Conservation (phyloP, 495 filamentous ascomycete species). For the Bathelium albidoporum region DNA sequence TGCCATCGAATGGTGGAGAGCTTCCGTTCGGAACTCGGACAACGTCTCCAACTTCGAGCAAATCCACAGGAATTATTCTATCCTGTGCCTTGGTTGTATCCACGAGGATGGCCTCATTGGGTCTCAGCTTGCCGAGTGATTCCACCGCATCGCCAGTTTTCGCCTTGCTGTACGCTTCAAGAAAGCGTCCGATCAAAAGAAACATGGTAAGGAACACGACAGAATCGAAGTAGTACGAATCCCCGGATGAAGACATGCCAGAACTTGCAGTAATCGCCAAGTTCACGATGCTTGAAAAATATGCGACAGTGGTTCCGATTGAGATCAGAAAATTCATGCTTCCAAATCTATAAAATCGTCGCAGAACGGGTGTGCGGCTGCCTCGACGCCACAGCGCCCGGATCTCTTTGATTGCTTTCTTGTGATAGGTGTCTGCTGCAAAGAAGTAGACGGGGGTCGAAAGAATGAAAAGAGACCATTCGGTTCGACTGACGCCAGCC, state of each 20-base stretch:
- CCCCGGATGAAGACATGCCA: neutral
- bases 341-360: conserved; percentile 82
- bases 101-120: conserved; percentile 66
- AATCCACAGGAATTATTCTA: conserved; percentile 47
- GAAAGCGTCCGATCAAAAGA: conserved; percentile 65
- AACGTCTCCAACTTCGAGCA: conserved; percentile 73
- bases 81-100: conserved; percentile 27
- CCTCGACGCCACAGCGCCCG: conserved; percentile 67
- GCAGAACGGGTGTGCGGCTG: conserved; percentile 63
- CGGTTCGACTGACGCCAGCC: conserved; percentile 62
- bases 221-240: conserved; percentile 75
- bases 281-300: conserved; percentile 71
- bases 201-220: conserved; percentile 92
- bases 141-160: conserved; percentile 84
- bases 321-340: conserved; percentile 96
- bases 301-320: conserved; percentile 79
- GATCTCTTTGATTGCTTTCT: conserved; percentile 68
- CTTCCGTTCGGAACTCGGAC: conserved; percentile 67
- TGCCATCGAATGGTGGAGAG: conserved; percentile 79
- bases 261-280: conserved; percentile 56
- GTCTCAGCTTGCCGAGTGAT: conserved; percentile 65
- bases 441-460: conserved; percentile 86
- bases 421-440: conserved; percentile 78
- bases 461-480: conserved; percentile 77
- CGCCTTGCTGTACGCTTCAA: conserved; percentile 89